Evolutionary conservation across 352 stramenopile species (phyloP), one percentile per base, ranked within the genome.

Genomic region (Phytophthora idaei): DNA sequence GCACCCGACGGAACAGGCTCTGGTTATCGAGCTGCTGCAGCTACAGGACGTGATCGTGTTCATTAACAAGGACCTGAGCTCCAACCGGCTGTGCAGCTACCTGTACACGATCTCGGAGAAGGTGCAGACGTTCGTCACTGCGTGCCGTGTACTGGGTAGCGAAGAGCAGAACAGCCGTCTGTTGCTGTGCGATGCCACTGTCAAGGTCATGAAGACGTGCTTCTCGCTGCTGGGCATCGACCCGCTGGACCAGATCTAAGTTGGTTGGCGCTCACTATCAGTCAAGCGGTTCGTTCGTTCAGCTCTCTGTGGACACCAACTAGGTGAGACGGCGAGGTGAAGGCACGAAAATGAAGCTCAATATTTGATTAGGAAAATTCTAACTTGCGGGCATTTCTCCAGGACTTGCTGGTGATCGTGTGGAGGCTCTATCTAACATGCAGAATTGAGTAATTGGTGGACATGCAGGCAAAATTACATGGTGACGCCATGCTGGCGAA

Each of bases 21-120:
- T 98, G 32, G 87, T 90, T 15, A 78, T 99, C 41, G 90, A 99
- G 66, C 80, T 99, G 54, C 85, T 99, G 58, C 89, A 98, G 71
- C 96, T 99, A 64, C 87, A 95, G 51, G 98, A 99, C 74, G 91
- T 97, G 36, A 92, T 99, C 56, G 80, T 89, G 41, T 91, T 95
- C 60, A 97, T 98, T 42, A 84, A 98, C 67, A 86, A 95, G 49
- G 95, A 99, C 73, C 81, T 99, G 34, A 94, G 90, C 69, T 98
- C 98, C 12, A 98, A 99, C 84, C 92, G 97, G 25, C 85, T 99
- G 60, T 99, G 97, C 80, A 97, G 97, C 50, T 99, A 99, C 80
- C 75, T 99, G 42, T 99, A 99, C 87, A 97, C 94, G 49, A 67
- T 99, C 25, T 88, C 96, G 32, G 97, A 97, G 67, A 98, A 98